A percentile compares a stretch with the other conserved stretches of the same genome.
Evolutionary conservation across 306 rosid genomes (phyloP).

Genomic region (Gastrolobium bilobum): DNA sequence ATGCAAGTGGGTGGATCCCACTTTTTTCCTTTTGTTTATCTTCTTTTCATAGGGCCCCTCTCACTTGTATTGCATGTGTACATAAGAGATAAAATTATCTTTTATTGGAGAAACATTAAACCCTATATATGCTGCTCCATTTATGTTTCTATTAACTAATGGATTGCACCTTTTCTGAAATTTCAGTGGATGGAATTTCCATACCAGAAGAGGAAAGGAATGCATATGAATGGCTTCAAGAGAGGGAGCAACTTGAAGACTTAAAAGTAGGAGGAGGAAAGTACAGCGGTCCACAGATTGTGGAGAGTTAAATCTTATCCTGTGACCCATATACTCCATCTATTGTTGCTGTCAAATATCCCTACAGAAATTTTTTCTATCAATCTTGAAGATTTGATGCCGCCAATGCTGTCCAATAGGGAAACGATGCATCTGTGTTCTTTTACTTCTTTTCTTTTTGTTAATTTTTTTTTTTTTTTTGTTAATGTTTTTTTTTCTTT

Average conservation of each 20-base stretch:
- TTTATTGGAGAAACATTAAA: too few relatives aligned
- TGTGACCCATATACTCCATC: conserved; percentile 20
- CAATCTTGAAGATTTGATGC: conserved; percentile 10
- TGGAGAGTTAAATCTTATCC: conserved; percentile 52
- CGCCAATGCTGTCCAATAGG: conserved; percentile 22
- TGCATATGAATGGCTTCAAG: conserved; percentile 84
- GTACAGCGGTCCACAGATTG: conserved; percentile 82
- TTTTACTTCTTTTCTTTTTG: conserved; percentile 1
- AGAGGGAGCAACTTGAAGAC: conserved; percentile 75
- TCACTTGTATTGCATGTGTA: too few relatives aligned
- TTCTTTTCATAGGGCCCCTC: too few relatives aligned
- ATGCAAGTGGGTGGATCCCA: too few relatives aligned
- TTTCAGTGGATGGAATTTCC: conserved; percentile 67
- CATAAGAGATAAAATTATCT: too few relatives aligned
- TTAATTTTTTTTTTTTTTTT: background rate
- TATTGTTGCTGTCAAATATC: conserved; percentile 37
- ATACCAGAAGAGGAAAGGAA: conserved; percentile 71
- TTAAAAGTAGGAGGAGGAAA: conserved; percentile 64
- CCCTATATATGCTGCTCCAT: too few relatives aligned
- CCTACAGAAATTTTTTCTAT: conserved; percentile 37
- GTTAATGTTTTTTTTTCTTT: conserved; percentile 21
- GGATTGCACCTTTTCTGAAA: background rate
- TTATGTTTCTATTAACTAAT: conserved; percentile 1
- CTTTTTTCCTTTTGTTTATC: too few relatives aligned
- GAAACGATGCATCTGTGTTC: conserved; percentile 22